Evolutionary conservation across 2,329 filamentous ascomycete species (phyloP).

Genomic region (Madurella fahalii): DNA sequence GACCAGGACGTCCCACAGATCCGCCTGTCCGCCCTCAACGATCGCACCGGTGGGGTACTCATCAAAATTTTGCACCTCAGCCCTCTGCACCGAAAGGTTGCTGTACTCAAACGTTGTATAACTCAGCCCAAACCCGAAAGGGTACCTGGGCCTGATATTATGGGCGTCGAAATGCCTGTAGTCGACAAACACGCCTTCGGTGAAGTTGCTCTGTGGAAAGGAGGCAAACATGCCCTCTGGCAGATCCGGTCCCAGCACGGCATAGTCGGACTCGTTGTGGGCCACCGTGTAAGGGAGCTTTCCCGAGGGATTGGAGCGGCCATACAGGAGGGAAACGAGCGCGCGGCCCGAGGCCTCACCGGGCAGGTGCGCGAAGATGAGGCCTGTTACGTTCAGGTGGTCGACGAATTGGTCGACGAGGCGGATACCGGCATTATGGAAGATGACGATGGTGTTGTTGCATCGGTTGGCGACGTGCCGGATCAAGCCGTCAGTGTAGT

Average conservation of each 20-base stretch:
- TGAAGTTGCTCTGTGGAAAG: conserved; percentile 50
- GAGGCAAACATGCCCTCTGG: conserved; percentile 49
- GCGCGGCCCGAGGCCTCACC: conserved; percentile 59
- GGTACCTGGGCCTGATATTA: conserved; percentile 47
- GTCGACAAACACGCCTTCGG: conserved; percentile 49
- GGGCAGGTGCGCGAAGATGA: conserved; percentile 61
- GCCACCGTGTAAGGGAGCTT: conserved; percentile 61
- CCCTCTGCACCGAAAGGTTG: conserved; percentile 36
- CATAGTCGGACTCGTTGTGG: conserved; percentile 53
- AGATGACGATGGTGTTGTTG: conserved; percentile 59
- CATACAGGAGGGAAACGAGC: conserved; percentile 54
- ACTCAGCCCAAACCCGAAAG: conserved; percentile 54
- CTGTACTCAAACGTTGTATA: conserved; percentile 53
- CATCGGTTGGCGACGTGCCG: conserved; percentile 54
- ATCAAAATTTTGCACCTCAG: conserved; percentile 25
- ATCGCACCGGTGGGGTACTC: conserved; percentile 39
- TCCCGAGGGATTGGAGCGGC: conserved; percentile 52
- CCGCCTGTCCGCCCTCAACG: conserved; percentile 41
- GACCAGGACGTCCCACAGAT: conserved; percentile 46
- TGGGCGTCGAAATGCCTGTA: conserved; percentile 51
- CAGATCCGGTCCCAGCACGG: conserved; percentile 38
- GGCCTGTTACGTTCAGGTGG: conserved; percentile 59
- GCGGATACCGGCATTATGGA: conserved; percentile 61
- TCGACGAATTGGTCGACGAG: conserved; percentile 59
- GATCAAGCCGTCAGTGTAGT: conserved; percentile 57